Percentiles rank a stretch among this genome's conserved stretches.
phyloP scores from a whole-genome alignment of 2,329 filamentous ascomycete genomes.

The Xylaria polymorpha region DNA sequence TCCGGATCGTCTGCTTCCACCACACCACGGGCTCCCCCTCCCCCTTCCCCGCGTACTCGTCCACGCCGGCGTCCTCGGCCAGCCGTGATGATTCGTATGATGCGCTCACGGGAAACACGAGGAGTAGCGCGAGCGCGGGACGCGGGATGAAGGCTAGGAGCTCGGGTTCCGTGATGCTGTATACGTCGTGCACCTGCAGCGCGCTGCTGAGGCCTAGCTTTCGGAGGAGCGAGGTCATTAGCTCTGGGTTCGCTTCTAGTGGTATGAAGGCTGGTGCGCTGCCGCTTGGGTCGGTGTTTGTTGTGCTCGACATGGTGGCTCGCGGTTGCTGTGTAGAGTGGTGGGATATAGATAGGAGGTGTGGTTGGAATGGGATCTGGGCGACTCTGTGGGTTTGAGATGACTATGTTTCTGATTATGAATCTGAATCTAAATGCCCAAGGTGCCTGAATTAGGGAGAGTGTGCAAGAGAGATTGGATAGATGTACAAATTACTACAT shows the following conservation, averaged over 20 bases:
- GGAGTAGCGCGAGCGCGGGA: slow-evolving; percentile 86
- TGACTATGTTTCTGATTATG: no score
- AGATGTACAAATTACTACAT: neutral
- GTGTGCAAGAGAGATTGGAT: neutral
- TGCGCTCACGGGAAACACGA: slow-evolving; percentile 88
- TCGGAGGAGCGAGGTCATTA: slow-evolving; percentile 86
- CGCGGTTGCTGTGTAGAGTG: neutral
- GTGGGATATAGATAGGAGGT: neutral
- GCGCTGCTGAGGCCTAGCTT: slow-evolving; percentile 83
- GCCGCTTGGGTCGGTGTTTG: slow-evolving; percentile 54
- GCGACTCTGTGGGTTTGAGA: neutral
- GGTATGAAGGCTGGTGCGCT: slow-evolving; percentile 64
- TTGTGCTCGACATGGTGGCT: slow-evolving; percentile 36
- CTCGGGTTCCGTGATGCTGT: slow-evolving; percentile 85
- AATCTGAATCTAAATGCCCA: neutral
- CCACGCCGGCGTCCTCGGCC: slow-evolving; percentile 74
- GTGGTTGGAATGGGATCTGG: neutral
- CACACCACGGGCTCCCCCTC: slow-evolving; percentile 81
- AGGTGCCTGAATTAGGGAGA: neutral
- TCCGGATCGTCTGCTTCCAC: slow-evolving; percentile 95
- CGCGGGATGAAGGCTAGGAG: slow-evolving; percentile 89
- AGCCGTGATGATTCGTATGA: slow-evolving; percentile 81
- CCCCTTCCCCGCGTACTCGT: slow-evolving; percentile 76
- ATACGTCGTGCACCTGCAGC: slow-evolving; percentile 89
- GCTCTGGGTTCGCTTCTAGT: slow-evolving; percentile 82